These are phyloP conservation scores for Carex parvula DNA, from an alignment of 176 grass and related monocot genomes.

Conservation along the genomic window DNA sequence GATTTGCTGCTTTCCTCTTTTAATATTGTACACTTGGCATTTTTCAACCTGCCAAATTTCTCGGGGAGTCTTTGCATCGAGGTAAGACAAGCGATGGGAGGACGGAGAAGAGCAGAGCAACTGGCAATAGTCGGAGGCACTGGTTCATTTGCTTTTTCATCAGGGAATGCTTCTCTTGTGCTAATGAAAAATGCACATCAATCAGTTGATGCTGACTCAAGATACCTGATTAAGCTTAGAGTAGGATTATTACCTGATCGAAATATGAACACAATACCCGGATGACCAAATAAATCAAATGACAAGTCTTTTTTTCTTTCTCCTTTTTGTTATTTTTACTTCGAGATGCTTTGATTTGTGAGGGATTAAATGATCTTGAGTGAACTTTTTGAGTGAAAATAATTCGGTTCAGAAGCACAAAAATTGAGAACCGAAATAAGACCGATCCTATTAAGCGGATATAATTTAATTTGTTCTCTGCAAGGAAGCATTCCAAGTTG, in stretches of 20 bases:
- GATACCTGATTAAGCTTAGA: slow-evolving; percentile 2
- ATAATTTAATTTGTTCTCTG: neutral
- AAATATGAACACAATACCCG: neutral
- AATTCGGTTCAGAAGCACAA: neutral
- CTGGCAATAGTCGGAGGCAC: slow-evolving; percentile 69
- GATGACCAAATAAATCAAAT: neutral
- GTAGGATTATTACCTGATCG: slow-evolving; percentile 20
- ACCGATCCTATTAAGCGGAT: neutral
- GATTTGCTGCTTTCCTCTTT: slow-evolving; percentile 27
- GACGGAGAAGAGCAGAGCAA: neutral
- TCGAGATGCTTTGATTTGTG: neutral
- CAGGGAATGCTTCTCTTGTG: slow-evolving; percentile 35
- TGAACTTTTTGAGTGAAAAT: neutral
- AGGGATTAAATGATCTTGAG: neutral
- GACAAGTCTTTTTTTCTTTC: neutral
- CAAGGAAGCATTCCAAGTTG: neutral
- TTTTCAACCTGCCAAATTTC: slow-evolving; percentile 35
- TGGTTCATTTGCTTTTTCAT: slow-evolving; percentile 54
- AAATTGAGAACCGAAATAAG: neutral
- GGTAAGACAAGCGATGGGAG: neutral
- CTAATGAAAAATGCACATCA: neutral
- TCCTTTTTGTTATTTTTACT: neutral
- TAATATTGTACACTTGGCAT: slow-evolving; percentile 56
- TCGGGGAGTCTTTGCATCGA: slow-evolving; percentile 62
- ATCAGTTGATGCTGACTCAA: neutral